Percentiles rank a stretch among this genome's conserved stretches.
Conservation (phyloP, 768 basidiomycete genomes). For the Kwoniella mangroviensis region DNA sequence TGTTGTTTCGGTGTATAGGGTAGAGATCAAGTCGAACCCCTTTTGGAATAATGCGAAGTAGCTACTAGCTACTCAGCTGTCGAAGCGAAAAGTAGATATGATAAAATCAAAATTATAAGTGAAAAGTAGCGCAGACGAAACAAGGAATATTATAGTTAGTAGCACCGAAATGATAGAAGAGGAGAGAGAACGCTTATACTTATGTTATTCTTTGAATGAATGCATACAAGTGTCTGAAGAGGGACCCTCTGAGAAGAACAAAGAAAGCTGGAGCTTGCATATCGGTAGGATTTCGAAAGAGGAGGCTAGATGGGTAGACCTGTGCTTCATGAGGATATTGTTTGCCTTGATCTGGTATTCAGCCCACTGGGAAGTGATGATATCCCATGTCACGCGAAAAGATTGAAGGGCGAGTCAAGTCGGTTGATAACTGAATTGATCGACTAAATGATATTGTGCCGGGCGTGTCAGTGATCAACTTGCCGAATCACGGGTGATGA, state of each 20-base stretch:
- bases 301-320: neutral
- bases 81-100: neutral
- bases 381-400: neutral
- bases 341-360: neutral
- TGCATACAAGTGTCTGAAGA: neutral
- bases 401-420: neutral
- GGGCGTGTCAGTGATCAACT: neutral
- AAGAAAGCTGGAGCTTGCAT: slow-evolving; percentile 7
- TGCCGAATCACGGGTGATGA: neutral
- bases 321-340: neutral
- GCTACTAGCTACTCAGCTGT: slow-evolving; percentile 9
- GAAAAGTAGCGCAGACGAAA: neutral
- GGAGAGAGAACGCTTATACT: neutral
- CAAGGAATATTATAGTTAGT: neutral
- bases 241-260: neutral
- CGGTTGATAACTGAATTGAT: neutral
- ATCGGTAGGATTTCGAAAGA: slow-evolving; percentile 7
- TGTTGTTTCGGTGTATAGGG: neutral
- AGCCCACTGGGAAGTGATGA: neutral
- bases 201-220: neutral
- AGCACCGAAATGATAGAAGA: neutral
- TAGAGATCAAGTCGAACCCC: neutral
- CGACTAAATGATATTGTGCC: neutral
- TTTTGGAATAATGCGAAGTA: neutral
- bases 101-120: neutral